Conservation (phyloP, 1,139 yeast species). For the Wickerhamiella pararugosa region DNA sequence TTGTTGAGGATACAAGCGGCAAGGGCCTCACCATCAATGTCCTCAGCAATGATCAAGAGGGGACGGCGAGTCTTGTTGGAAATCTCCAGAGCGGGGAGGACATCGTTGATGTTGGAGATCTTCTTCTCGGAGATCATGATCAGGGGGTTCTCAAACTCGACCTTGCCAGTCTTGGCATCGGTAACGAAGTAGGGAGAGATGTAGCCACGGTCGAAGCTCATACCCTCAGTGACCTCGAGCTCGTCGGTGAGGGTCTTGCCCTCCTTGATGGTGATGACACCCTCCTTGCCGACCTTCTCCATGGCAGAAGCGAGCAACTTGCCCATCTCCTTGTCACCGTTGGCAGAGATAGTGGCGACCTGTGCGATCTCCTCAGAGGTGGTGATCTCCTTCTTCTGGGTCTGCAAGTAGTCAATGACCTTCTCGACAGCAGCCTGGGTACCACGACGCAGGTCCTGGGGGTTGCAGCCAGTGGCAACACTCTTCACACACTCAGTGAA, state of each 20-base stretch:
- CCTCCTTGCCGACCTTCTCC: constrained; percentile 99
- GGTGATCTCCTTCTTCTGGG: constrained; percentile 92
- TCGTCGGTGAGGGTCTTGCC: constrained; percentile 96
- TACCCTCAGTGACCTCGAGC: constrained; percentile 96
- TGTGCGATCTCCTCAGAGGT: constrained; percentile 96
- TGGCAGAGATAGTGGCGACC: constrained; percentile 97
- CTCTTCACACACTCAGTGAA: constrained; percentile 96
- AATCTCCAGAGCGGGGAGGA: constrained; percentile 85
- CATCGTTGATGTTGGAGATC: constrained; percentile 81
- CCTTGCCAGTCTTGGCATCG: constrained; percentile 91
- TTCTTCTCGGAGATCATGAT: constrained; percentile 86
- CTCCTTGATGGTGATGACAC: constrained; percentile 96
- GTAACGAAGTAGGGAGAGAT: constrained; percentile 97
- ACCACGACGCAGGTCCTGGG: constrained; percentile 98
- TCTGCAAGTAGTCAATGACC: constrained; percentile 74
- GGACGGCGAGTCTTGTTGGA: constrained; percentile 96
- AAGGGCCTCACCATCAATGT: constrained; percentile 94
- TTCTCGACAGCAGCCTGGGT: constrained; percentile 98
- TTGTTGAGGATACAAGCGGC: constrained; percentile 98
- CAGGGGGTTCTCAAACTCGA: constrained; percentile 93
- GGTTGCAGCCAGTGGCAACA: constrained; percentile 99
- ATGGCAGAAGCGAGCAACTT: constrained; percentile 86
- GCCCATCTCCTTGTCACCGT: constrained; percentile 94
- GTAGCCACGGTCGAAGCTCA: constrained; percentile 98
- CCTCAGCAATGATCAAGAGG: constrained; percentile 87